Evolutionary conservation across 345 rosid species (phyloP).

Genomic region (Lepidium africanum): DNA sequence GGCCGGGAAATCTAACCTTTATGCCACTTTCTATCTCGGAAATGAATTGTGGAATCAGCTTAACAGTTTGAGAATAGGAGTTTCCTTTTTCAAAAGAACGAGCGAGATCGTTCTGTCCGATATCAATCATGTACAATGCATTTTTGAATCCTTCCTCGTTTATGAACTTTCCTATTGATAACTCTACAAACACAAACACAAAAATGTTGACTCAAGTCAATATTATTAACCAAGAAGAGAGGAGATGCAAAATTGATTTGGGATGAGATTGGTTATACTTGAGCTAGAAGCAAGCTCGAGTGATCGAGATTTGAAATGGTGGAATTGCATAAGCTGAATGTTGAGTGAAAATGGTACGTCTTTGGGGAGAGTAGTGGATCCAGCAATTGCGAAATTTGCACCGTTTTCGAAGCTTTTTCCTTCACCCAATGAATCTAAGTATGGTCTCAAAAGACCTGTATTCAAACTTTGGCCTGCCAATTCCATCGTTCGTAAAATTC

Average conservation of each 20-base stretch:
- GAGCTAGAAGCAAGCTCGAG: constrained; percentile 45
- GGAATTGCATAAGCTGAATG: constrained; percentile 70
- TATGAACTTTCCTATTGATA: constrained; percentile 14
- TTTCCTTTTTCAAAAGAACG: constrained; percentile 48
- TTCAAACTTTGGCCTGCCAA: constrained; percentile 80
- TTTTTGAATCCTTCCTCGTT: constrained; percentile 41
- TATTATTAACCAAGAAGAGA: neutral
- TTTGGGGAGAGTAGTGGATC: constrained; percentile 72
- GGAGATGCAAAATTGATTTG: neutral
- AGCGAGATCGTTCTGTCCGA: constrained; percentile 77
- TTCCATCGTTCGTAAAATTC: neutral
- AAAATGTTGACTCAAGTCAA: neutral
- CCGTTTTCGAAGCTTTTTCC: constrained; percentile 53
- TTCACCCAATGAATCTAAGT: constrained; percentile 54
- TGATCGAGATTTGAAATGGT: constrained; percentile 57
- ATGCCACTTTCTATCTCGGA: constrained; percentile 46
- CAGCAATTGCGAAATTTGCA: constrained; percentile 73
- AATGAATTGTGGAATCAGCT: constrained; percentile 43
- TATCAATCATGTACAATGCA: constrained; percentile 71
- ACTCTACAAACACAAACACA: constrained; percentile 22
- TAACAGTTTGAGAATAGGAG: constrained; percentile 38
- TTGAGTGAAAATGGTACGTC: constrained; percentile 57
- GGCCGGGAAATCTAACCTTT: constrained; percentile 32
- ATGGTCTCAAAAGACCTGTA: constrained; percentile 52
- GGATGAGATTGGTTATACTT: neutral